Conservation (phyloP, 2,329 filamentous ascomycete species). For the Eurotiales sp. region DNA sequence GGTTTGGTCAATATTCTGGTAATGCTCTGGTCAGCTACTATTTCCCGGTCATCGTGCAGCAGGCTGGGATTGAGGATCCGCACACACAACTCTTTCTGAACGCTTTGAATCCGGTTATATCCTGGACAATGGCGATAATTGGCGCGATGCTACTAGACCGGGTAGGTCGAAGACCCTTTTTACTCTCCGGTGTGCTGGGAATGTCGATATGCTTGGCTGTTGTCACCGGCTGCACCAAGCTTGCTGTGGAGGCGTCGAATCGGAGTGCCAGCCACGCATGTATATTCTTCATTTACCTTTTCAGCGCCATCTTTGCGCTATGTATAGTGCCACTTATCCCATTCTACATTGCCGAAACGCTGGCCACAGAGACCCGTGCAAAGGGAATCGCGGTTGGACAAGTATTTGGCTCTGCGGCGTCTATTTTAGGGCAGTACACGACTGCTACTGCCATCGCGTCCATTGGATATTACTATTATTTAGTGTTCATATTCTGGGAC, state of each 20-base stretch:
- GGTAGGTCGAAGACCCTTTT: conserved; percentile 10
- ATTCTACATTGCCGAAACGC: conserved; percentile 12
- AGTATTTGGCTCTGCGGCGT: conserved; percentile 10
- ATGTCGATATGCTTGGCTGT: conserved; percentile 15
- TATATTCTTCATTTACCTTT: conserved; percentile 42
- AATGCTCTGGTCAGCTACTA: conserved; percentile 15
- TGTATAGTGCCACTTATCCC: conserved; percentile 13
- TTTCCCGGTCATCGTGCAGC: conserved; percentile 13
- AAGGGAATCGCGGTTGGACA: conserved; percentile 13
- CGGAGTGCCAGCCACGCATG: conserved; percentile 37
- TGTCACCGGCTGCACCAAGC: conserved; percentile 12
- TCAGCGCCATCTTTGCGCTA: conserved; percentile 40
- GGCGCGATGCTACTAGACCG: conserved; percentile 12
- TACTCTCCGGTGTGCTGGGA: conserved; percentile 9
- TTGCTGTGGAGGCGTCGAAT: conserved; percentile 7
- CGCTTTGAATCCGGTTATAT: conserved; percentile 11
- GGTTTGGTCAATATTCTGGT: conserved; percentile 41
- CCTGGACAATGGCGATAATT: conserved; percentile 6
- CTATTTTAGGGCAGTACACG: conserved; percentile 12
- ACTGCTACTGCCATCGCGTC: conserved; percentile 8
- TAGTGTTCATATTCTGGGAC: conserved; percentile 15
- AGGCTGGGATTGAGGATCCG: conserved; percentile 8
- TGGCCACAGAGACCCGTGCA: conserved; percentile 11
- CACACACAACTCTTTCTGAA: conserved; percentile 13
- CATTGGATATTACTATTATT: conserved; percentile 13